These are phyloP conservation scores for Neofusicoccum ribis DNA, from an alignment of 2,329 filamentous ascomycete genomes.

Conservation along the genomic window DNA sequence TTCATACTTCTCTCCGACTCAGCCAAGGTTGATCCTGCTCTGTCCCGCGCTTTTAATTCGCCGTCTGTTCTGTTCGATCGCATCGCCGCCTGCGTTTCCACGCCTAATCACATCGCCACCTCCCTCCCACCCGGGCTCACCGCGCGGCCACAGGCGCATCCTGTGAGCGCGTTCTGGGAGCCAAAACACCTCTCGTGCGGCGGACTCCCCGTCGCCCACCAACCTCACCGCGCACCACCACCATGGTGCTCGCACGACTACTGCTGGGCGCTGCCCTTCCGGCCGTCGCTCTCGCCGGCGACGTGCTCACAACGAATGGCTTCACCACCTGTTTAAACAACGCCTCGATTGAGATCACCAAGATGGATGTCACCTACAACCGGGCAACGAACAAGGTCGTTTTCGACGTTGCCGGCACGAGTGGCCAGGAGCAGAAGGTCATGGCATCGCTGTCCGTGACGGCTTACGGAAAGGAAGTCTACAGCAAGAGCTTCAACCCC, in stretches of 20 bases:
- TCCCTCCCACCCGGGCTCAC: background rate
- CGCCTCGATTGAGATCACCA: conserved; percentile 67
- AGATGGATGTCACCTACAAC: conserved; percentile 77
- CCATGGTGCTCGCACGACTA: conserved; percentile 41
- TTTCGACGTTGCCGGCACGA: conserved; percentile 83
- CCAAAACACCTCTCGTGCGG: conserved; percentile 9
- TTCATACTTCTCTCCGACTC: background rate
- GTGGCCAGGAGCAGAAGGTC: conserved; percentile 73
- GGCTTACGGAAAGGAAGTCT: conserved; percentile 82
- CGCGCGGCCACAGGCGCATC: conserved; percentile 15
- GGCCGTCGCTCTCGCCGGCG: conserved; percentile 59
- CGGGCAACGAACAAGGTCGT: conserved; percentile 68
- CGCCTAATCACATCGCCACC: background rate
- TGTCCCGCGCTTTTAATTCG: conserved; percentile 7
- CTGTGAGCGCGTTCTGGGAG: conserved; percentile 13
- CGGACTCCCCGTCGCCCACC: conserved; percentile 14
- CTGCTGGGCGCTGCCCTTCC: conserved; percentile 37
- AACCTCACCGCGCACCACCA: background rate
- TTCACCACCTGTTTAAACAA: conserved; percentile 71
- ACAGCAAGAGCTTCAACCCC: conserved; percentile 78
- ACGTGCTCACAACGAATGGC: conserved; percentile 77
- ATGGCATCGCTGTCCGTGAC: conserved; percentile 72
- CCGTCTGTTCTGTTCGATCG: conserved; percentile 6
- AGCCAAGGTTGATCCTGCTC: conserved; percentile 18
- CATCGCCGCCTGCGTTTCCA: background rate